phyloP scores from a whole-genome alignment of 352 stramenopile genomes.

The Elongisporangium undulatum region DNA sequence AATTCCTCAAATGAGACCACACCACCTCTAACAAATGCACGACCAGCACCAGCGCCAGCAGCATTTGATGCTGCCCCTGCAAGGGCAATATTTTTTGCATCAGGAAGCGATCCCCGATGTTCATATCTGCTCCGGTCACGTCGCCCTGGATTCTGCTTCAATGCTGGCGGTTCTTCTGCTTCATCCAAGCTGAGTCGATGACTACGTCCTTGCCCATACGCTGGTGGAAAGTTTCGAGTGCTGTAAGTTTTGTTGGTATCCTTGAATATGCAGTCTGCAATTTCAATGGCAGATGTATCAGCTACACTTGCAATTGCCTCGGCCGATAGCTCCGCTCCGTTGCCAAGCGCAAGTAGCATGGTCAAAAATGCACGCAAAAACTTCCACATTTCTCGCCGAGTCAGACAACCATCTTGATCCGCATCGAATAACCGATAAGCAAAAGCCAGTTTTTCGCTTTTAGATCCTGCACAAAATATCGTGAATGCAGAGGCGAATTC shows the following conservation, averaged over 20 bases:
- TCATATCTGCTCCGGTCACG: conserved; percentile 50
- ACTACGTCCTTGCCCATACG: conserved; percentile 13
- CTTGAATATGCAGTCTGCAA: conserved; percentile 79
- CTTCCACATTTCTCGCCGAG: conserved; percentile 87
- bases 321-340: conserved; percentile 76
- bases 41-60: conserved; percentile 53
- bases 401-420: conserved; percentile 88
- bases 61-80: conserved; percentile 47
- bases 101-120: conserved; percentile 66
- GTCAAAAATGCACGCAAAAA: conserved; percentile 94
- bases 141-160: background rate
- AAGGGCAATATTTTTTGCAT: conserved; percentile 47
- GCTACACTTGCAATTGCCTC: conserved; percentile 79
- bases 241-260: conserved; percentile 81
- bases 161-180: conserved; percentile 18
- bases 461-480: conserved; percentile 93
- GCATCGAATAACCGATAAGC: conserved; percentile 89
- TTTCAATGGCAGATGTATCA: conserved; percentile 77
- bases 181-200: conserved; percentile 60
- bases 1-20: conserved; percentile 86
- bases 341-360: conserved; percentile 92
- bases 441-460: conserved; percentile 94
- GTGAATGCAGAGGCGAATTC: conserved; percentile 94
- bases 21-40: conserved; percentile 63
- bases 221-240: conserved; percentile 24